Evolutionary conservation across 2,329 filamentous ascomycete genomes (phyloP).

Genomic region (Colletotrichum scovillei): DNA sequence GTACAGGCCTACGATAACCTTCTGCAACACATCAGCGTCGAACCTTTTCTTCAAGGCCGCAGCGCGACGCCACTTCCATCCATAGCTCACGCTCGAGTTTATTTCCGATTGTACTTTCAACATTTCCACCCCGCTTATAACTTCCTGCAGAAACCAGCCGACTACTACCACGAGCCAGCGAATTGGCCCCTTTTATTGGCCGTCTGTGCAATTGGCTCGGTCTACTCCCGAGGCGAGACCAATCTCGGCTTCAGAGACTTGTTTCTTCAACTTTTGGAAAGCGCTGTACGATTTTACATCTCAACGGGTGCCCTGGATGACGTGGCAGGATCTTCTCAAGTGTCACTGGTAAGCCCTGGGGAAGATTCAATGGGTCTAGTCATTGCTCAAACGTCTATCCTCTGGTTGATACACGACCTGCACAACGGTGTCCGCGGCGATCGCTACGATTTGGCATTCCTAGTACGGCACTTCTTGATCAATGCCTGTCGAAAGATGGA

Average conservation of each 20-base stretch:
- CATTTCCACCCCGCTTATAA: constrained; percentile 25
- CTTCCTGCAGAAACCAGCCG: neutral
- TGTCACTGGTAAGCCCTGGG: neutral
- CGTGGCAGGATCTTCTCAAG: neutral
- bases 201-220: neutral
- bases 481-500: neutral
- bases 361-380: neutral
- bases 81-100: neutral
- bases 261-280: neutral
- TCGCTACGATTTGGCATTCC: neutral
- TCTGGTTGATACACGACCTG: neutral
- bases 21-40: neutral
- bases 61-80: neutral
- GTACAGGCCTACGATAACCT: neutral
- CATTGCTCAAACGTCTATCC: neutral
- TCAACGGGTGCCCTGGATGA: neutral
- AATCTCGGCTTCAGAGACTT: neutral
- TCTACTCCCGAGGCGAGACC: neutral
- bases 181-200: neutral
- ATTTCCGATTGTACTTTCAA: constrained; percentile 24
- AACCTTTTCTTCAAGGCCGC: neutral
- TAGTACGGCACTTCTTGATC: neutral
- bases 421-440: neutral
- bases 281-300: neutral
- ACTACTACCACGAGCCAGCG: neutral